Conservation (phyloP, 352 stramenopile species). For the Heterotrichella gracilis region DNA sequence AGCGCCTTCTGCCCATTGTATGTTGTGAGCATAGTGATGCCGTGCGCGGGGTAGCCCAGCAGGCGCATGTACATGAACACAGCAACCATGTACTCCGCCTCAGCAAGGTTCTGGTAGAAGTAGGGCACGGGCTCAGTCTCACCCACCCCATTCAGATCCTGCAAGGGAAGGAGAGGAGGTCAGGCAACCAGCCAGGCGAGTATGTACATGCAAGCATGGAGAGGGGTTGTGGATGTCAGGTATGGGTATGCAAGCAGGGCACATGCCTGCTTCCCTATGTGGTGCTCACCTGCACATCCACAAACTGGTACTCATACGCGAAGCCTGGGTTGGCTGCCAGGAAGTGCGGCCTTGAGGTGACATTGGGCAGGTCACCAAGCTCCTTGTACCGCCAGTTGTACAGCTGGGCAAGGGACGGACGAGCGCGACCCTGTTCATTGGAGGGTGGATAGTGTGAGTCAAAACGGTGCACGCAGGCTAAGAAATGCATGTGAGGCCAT, state of each 20-base stretch:
- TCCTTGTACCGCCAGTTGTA: conserved; percentile 45
- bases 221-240: too few relatives aligned
- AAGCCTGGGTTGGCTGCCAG: conserved; percentile 47
- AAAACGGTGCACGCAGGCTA: too few relatives aligned
- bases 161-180: too few relatives aligned
- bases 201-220: too few relatives aligned
- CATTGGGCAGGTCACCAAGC: conserved; percentile 33
- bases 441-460: too few relatives aligned
- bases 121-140: conserved; percentile 36
- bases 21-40: conserved; percentile 62
- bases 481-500: too few relatives aligned
- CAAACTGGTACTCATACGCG: conserved; percentile 43
- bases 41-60: conserved; percentile 48
- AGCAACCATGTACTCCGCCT: conserved; percentile 61
- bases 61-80: conserved; percentile 58
- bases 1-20: conserved; percentile 71
- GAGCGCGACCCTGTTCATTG: conserved; percentile 49
- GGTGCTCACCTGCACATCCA: too few relatives aligned
- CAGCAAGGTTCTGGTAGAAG: conserved; percentile 63
- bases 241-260: too few relatives aligned
- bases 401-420: conserved; percentile 41
- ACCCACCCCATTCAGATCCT: conserved; percentile 32
- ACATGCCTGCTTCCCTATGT: too few relatives aligned
- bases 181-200: too few relatives aligned
- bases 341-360: conserved; percentile 25